Conservation (phyloP, 805 yeast genomes). For the Myxozyma geophila region DNA sequence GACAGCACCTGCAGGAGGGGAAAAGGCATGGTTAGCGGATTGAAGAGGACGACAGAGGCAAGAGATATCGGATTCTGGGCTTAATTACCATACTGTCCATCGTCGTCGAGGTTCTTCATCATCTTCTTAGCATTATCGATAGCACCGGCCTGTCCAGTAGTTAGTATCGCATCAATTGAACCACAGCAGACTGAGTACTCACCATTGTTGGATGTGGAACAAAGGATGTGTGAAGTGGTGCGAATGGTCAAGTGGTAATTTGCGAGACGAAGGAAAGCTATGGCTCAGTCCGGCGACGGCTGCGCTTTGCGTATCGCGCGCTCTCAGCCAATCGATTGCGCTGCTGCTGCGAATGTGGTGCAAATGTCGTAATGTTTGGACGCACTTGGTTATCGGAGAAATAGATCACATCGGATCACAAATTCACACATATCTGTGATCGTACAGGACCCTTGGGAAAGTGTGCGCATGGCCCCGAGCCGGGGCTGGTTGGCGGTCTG, state of each 20-base stretch:
- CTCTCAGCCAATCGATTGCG: slow-evolving; percentile 32
- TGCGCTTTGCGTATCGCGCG: slow-evolving; percentile 21
- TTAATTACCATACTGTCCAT: slow-evolving; percentile 70
- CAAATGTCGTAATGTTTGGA: not conserved
- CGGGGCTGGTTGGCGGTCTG: not conserved
- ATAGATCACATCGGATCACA: slow-evolving; percentile 6
- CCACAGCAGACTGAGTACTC: not conserved
- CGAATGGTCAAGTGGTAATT: slow-evolving; percentile 3
- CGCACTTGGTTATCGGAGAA: slow-evolving; percentile 8
- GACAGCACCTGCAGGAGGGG: slow-evolving; percentile 50
- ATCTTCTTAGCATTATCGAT: slow-evolving; percentile 95
- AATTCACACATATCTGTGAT: not conserved
- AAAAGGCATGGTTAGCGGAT: not conserved
- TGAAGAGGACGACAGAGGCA: not conserved
- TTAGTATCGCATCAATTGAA: slow-evolving; percentile 4
- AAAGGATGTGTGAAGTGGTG: not conserved
- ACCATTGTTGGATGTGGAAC: slow-evolving; percentile 27
- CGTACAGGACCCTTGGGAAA: not conserved
- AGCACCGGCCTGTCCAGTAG: slow-evolving; percentile 77
- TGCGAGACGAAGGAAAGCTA: slow-evolving; percentile 11
- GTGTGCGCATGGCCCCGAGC: not conserved
- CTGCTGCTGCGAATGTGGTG: slow-evolving; percentile 9
- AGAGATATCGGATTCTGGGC: not conserved
- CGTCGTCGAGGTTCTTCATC: slow-evolving; percentile 82
- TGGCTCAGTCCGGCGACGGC: slow-evolving; percentile 16